These are phyloP conservation scores for Rhodotorula kratochvilovae DNA, from an alignment of 768 basidiomycete species.

Conservation along the genomic window DNA sequence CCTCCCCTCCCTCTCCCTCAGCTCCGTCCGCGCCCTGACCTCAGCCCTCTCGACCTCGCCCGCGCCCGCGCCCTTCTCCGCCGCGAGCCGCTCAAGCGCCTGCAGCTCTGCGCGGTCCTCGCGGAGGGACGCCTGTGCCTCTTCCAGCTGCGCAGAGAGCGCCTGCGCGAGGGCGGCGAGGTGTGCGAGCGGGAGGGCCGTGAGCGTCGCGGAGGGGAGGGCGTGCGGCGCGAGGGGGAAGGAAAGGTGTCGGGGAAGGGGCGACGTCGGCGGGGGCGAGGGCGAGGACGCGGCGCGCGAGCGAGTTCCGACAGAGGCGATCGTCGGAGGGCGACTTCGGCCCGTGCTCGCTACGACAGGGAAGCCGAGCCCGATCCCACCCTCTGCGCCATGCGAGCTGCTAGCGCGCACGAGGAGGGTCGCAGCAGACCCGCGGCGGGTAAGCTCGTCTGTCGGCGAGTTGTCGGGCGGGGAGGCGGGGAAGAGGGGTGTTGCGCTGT, in stretches of 20 bases:
- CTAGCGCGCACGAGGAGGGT: neutral
- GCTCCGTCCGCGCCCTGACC: constrained; percentile 3
- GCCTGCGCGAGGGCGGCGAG: constrained; percentile 16
- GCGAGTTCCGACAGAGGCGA: no score
- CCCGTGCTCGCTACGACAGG: neutral
- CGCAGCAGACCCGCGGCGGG: neutral
- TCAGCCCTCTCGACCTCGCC: constrained; percentile 20
- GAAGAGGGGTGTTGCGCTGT: neutral
- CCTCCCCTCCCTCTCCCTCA: neutral
- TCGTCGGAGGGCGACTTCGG: neutral
- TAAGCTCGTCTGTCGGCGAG: neutral
- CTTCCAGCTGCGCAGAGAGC: constrained; percentile 6
- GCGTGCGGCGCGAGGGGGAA: constrained; percentile 8
- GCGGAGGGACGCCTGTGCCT: neutral
- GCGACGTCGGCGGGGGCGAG: neutral
- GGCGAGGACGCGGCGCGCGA: neutral
- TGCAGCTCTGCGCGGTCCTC: constrained; percentile 5
- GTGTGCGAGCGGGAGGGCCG: neutral
- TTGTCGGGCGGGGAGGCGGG: constrained; percentile 1
- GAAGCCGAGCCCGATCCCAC: neutral
- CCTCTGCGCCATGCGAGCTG: neutral
- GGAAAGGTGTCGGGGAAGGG: neutral
- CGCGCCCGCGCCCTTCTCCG: constrained; percentile 6
- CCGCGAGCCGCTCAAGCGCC: constrained; percentile 18
- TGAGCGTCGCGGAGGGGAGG: neutral